Evolutionary conservation across 257 asterid genomes (phyloP), one percentile per base, ranked within the genome.

Genomic region (Perilla frutescens): DNA sequence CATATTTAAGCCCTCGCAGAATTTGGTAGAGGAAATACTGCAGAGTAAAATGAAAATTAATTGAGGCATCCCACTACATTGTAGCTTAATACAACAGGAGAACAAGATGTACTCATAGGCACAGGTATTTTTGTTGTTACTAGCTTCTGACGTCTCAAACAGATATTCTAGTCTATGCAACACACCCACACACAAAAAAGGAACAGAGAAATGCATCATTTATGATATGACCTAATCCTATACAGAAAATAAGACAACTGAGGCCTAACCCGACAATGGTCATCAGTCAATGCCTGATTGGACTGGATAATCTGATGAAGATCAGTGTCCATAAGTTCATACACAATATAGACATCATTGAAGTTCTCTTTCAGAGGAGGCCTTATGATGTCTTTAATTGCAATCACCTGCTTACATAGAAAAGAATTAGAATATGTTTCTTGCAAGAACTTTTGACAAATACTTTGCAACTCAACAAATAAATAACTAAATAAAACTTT

Each of bases 251-350:
- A 54, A 76, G 82, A 78, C 0, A 79, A 78, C 63, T 32, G 54
- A 81, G 81, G 82, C 50, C 98, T 39, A 74, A 95, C 99, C 97
- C 98, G 98, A 85, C 96, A 92, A 66, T 92, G 99, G 81, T 95
- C 98, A 76, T 95, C 98, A 41, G 96, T 83, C 82, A 92, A 74
- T 44, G 73, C 70, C 74, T 95, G 98, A 85, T 72, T 90, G 81
- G 98, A 92, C 75, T 95, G 90, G 76, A 90, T 90, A 75, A 95
- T 95, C 85, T 92, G 98, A 81, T 90, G 97, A 79, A 95, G 98
- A 86, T 95, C 98, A 44, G 97, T 95, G 85, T 95, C 98, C 99
- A 95, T 95, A 48, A 95, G 89, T 73, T 95, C 99, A 81, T 80
- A 89, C 31, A 95, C 96, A 62, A 87, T 95, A 87, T 95, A 95